Percentiles rank a stretch among this genome's conserved stretches.
These are phyloP conservation scores for Saccharum spontaneum DNA, from an alignment of 176 grass and related monocot genomes.

Conservation along the genomic window DNA sequence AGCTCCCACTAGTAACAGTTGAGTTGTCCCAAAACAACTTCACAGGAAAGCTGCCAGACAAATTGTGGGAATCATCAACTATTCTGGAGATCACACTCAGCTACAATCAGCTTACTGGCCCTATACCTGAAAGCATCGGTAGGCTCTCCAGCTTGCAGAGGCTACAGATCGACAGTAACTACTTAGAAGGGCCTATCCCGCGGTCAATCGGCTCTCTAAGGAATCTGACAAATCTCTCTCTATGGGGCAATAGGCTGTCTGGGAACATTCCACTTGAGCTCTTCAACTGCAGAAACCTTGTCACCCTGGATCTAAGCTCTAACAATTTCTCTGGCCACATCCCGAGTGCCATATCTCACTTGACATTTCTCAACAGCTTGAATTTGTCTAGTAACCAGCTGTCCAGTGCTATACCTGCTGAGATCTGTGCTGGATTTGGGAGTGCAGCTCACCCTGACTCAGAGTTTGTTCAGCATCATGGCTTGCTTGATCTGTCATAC, in stretches of 20 bases:
- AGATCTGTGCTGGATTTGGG: constrained; percentile 78
- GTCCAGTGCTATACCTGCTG: constrained; percentile 67
- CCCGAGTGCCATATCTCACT: constrained; percentile 65
- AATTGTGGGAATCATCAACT: constrained; percentile 72
- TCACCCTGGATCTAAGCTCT: constrained; percentile 71
- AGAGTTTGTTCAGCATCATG: constrained; percentile 91
- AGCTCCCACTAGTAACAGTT: constrained; percentile 74
- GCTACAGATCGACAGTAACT: constrained; percentile 75
- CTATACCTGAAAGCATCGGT: constrained; percentile 69
- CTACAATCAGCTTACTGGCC: constrained; percentile 69
- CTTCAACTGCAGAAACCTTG: constrained; percentile 84
- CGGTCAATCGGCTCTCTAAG: constrained; percentile 59
- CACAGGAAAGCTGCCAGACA: constrained; percentile 55
- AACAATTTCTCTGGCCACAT: constrained; percentile 77
- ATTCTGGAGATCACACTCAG: constrained; percentile 70
- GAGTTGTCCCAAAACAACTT: constrained; percentile 88
- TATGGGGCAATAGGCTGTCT: constrained; percentile 77
- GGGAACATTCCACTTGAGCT: constrained; percentile 80
- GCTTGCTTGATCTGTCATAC: constrained; percentile 86
- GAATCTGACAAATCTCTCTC: constrained; percentile 84
- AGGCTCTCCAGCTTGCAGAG: constrained; percentile 62
- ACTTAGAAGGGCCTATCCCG: constrained; percentile 73
- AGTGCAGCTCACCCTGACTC: constrained; percentile 72
- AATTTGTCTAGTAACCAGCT: constrained; percentile 81
- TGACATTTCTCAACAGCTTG: constrained; percentile 83